phyloP scores from a whole-genome alignment of 1,284 basidiomycete genomes.

The Coniferiporia sulphurascens region DNA sequence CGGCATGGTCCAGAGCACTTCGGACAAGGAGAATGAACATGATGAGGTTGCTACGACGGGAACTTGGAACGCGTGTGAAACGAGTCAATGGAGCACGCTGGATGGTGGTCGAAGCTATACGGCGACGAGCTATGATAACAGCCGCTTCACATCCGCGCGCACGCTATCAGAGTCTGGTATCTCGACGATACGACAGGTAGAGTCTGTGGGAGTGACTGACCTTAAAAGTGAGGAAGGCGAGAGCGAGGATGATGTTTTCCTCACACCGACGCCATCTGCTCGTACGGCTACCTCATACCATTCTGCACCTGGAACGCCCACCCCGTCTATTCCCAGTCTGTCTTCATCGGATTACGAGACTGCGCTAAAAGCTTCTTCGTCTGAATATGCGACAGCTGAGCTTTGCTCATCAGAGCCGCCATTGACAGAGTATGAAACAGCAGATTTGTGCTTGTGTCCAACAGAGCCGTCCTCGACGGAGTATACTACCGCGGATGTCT shows the following conservation, averaged over 20 bases:
- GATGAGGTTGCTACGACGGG: not conserved
- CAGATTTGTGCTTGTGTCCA: slow-evolving; percentile 48
- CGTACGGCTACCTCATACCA: slow-evolving; percentile 10
- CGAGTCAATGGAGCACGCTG: slow-evolving; percentile 9
- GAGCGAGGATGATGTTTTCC: slow-evolving; percentile 12
- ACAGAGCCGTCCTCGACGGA: slow-evolving; percentile 42
- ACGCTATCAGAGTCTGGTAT: slow-evolving; percentile 16
- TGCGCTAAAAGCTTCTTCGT: not conserved
- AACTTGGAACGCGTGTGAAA: not conserved
- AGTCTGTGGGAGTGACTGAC: not conserved
- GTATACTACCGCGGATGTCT: slow-evolving; percentile 47
- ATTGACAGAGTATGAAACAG: slow-evolving; percentile 42
- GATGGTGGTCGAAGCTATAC: slow-evolving; percentile 24
- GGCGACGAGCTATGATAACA: slow-evolving; percentile 12
- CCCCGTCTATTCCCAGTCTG: slow-evolving; percentile 10
- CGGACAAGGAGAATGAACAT: slow-evolving; percentile 54
- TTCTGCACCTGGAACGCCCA: slow-evolving; percentile 15
- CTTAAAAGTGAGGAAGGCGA: not conserved
- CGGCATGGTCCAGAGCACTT: slow-evolving; percentile 23
- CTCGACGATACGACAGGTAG: not conserved
- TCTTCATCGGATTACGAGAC: slow-evolving; percentile 17
- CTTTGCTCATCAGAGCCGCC: slow-evolving; percentile 21
- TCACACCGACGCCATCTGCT: slow-evolving; percentile 8
- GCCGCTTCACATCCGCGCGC: not conserved
- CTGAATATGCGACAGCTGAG: slow-evolving; percentile 21